A percentile compares a stretch with the other conserved stretches of the same genome.
These are phyloP conservation scores for Saxophila tyrrhenica DNA, from an alignment of 495 filamentous ascomycete genomes.

Conservation along the genomic window DNA sequence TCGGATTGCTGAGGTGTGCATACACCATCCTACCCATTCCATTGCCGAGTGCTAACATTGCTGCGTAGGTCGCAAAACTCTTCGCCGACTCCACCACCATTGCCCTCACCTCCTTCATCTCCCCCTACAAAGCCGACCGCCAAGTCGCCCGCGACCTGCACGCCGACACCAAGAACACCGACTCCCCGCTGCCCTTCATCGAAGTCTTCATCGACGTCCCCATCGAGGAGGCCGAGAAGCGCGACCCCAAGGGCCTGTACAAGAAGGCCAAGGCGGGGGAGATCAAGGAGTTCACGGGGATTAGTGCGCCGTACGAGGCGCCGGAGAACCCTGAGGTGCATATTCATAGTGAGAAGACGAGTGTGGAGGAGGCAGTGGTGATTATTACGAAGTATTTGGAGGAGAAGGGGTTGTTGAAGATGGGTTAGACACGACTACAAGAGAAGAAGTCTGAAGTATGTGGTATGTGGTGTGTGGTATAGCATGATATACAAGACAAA, in stretches of 20 bases:
- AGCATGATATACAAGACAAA: neutral
- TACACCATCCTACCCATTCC: neutral
- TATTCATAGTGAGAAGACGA: conserved; percentile 62
- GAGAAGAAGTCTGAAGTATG: neutral
- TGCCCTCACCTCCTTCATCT: conserved; percentile 93
- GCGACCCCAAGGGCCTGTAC: conserved; percentile 95
- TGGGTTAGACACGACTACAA: conserved; percentile 13
- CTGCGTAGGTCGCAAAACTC: conserved; percentile 75
- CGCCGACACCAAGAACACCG: conserved; percentile 39
- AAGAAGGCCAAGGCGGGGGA: conserved; percentile 88
- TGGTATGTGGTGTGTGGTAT: neutral
- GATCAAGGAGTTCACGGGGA: conserved; percentile 95
- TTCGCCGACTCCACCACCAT: conserved; percentile 84
- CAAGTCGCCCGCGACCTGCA: conserved; percentile 72
- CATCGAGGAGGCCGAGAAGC: conserved; percentile 78
- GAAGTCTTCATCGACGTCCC: conserved; percentile 87
- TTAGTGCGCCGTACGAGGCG: conserved; percentile 86
- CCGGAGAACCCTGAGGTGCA: conserved; percentile 77
- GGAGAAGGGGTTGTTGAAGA: conserved; percentile 47
- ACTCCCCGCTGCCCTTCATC: conserved; percentile 68
- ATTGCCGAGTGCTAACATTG: neutral
- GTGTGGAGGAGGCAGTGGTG: conserved; percentile 72
- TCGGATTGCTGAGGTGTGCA: conserved; percentile 69
- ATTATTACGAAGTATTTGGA: conserved; percentile 75
- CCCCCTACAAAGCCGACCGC: conserved; percentile 79